These are phyloP conservation scores for Chlorophyllum brunneum DNA, from an alignment of 768 basidiomycete species.

Conservation along the genomic window DNA sequence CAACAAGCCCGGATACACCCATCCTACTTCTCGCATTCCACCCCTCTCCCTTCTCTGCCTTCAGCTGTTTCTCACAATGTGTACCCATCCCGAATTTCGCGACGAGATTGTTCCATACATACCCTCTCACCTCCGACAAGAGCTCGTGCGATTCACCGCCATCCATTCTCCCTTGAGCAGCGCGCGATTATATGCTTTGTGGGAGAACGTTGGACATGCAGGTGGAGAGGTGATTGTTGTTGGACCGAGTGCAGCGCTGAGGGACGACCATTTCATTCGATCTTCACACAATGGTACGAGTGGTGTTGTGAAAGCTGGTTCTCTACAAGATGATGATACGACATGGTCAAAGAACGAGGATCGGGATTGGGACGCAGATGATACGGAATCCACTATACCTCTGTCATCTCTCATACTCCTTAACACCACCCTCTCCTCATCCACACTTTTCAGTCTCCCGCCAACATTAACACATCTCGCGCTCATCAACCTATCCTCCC, in stretches of 20 bases:
- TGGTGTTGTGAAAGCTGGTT: conserved; percentile 5
- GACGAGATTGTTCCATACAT: conserved; percentile 46
- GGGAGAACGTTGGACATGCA: conserved; percentile 46
- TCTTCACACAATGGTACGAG: not conserved
- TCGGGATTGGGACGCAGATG: conserved; percentile 44
- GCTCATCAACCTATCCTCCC: conserved; percentile 46
- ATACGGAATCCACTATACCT: conserved; percentile 24
- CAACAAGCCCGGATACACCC: not conserved
- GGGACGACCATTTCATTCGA: conserved; percentile 38
- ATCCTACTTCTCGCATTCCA: conserved; percentile 32
- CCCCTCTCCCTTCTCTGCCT: conserved; percentile 58
- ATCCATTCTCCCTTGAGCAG: conserved; percentile 52
- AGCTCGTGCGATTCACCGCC: conserved; percentile 55
- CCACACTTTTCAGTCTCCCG: conserved; percentile 49
- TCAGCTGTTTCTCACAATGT: conserved; percentile 37
- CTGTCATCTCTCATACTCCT: conserved; percentile 50
- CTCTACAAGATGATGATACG: not conserved
- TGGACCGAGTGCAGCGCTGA: conserved; percentile 46
- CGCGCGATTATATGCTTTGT: conserved; percentile 46
- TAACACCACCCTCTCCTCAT: conserved; percentile 39
- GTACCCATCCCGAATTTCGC: conserved; percentile 37
- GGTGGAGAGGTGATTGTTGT: conserved; percentile 65
- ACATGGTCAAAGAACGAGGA: not conserved
- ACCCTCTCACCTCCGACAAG: conserved; percentile 55
- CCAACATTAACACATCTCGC: conserved; percentile 62